These are phyloP conservation scores for Quercus lobata DNA, from an alignment of 331 rosid genomes.

Conservation along the genomic window DNA sequence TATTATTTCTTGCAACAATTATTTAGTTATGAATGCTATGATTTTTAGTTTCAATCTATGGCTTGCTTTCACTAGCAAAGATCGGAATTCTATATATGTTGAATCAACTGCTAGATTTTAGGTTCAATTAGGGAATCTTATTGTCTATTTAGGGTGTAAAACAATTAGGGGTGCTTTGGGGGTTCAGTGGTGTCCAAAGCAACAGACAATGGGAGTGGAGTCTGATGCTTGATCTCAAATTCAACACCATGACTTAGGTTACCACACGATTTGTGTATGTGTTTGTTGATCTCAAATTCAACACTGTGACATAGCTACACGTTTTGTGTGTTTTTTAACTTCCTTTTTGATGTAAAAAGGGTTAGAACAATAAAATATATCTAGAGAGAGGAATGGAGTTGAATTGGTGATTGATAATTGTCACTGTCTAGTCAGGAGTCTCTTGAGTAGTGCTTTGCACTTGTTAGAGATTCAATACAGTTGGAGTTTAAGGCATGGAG, in stretches of 20 bases:
- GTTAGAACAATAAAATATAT: background rate
- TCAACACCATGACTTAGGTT: no score
- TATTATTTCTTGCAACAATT: no score
- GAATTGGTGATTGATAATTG: background rate
- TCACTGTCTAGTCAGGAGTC: background rate
- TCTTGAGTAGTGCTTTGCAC: background rate
- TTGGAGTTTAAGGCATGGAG: background rate
- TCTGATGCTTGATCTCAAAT: no score
- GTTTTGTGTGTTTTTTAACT: background rate
- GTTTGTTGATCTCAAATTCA: no score
- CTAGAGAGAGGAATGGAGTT: background rate
- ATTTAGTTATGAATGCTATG: no score
- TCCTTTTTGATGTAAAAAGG: background rate
- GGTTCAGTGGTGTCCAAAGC: no score
- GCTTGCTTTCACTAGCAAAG: background rate
- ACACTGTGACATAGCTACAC: no score
- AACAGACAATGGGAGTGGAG: no score
- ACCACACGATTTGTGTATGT: no score
- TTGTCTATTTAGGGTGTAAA: no score
- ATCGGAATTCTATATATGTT: background rate
- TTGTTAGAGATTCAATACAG: background rate
- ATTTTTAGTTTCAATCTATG: no score
- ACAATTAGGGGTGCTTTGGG: no score
- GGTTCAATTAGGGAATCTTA: conserved; percentile 1
- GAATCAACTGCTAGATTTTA: background rate